A percentile compares a stretch with the other conserved stretches of the same genome.
Conservation (phyloP, 768 basidiomycete genomes). For the Steccherinum ochraceum region DNA sequence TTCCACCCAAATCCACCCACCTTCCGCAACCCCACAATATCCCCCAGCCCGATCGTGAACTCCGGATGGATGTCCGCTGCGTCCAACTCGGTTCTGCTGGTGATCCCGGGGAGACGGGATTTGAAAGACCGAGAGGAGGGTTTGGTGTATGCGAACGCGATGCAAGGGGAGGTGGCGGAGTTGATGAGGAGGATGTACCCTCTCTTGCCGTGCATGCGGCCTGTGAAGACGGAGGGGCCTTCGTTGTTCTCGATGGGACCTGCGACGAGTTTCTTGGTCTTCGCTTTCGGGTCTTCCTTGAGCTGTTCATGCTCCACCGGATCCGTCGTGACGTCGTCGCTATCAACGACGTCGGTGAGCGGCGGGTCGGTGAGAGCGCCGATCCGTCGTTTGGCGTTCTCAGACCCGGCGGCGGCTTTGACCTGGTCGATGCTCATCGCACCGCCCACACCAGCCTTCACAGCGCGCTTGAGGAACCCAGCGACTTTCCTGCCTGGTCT, state of each 20-base stretch:
- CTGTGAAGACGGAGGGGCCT: conserved; percentile 26
- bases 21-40: conserved; percentile 25
- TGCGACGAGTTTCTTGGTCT: neutral
- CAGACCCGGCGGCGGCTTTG: conserved; percentile 25
- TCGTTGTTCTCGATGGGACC: conserved; percentile 10
- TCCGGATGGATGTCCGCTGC: conserved; percentile 14
- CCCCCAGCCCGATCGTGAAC: conserved; percentile 24
- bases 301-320: neutral
- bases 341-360: neutral
- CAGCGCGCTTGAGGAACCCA: conserved; percentile 21
- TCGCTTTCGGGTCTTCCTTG: neutral
- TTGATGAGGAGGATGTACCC: conserved; percentile 24
- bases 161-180: conserved; percentile 25
- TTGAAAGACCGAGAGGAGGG: conserved; percentile 7
- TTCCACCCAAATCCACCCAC: conserved; percentile 34
- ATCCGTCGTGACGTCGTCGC: neutral
- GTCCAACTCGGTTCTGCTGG: conserved; percentile 1
- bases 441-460: conserved; percentile 22
- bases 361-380: conserved; percentile 21
- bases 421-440: conserved; percentile 25
- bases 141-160: conserved; percentile 19
- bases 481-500: conserved; percentile 14
- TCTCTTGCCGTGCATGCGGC: conserved; percentile 23
- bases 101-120: conserved; percentile 1
- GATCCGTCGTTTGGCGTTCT: conserved; percentile 23